Base-by-base conservation (phyloP, 2,329 filamentous ascomycete species). In the Gyromitra esculenta region DNA sequence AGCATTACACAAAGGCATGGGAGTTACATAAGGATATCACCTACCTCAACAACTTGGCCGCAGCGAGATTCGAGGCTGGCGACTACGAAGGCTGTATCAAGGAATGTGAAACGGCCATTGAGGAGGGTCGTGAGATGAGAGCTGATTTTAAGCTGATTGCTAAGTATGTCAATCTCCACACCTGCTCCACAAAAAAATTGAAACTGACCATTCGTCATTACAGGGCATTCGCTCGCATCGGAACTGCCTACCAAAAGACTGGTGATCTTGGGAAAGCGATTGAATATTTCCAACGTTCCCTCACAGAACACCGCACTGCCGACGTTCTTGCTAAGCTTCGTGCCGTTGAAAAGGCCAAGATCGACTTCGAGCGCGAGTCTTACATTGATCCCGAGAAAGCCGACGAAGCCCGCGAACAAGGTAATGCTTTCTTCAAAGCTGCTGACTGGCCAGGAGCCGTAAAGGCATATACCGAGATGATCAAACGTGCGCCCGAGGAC, bases 61-160 rank as follows among this genome's bases (percentile, higher is more conserved):
- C 96, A 2, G 96, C 95, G 76, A 90, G 96, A 82, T 98, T 94
- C 81, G 96, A 99, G 84, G 97, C 98, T 87, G 94, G 94, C 73
- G 96, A 98, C 83, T 97, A 92, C 84, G 89, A 96, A 82, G 92
- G 91, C 74, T 91, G 91, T 80, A 94, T 99, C 79, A 92, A 96
- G 81, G 86, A 91, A 15, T 99, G 96, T 86, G 90, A 92, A 81
- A 90, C 93, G 85, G 96, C 96, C 9, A 89, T 97, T 69, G 91
- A 96, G 80, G 92, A 98, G 84, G 96, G 96, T 72, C 93, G 96
- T 75, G 88, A 91, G 81, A 90, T 96, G 81, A 91, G 94, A 73
- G 94, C 96, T 79, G 96, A 99, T 85, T 99, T 98, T 88, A 99
- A 99, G 89, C 88, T 94, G 82, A 95, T 99, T 80, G 94, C 96